Conservation (phyloP, 345 rosid genomes). For the Citrus australasica region DNA sequence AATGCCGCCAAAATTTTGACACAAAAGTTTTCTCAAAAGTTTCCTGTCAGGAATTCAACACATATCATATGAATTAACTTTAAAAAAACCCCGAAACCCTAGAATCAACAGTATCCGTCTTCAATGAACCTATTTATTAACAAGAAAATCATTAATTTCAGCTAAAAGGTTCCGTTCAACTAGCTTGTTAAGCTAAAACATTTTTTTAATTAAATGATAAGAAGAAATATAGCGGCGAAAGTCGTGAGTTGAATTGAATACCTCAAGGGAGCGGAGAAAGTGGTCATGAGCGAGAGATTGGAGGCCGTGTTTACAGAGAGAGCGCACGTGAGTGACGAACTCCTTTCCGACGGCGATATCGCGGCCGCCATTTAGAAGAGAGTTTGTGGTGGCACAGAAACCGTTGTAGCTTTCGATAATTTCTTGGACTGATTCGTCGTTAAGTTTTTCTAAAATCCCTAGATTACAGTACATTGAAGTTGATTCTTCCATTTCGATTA, state of each 20-base stretch:
- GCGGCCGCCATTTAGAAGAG: slow-evolving; percentile 49
- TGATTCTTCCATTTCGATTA: slow-evolving; percentile 39
- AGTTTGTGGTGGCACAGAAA: slow-evolving; percentile 49
- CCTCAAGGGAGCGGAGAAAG: slow-evolving; percentile 72
- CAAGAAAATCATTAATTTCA: background rate
- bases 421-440: slow-evolving; percentile 47
- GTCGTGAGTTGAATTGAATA: slow-evolving; percentile 5
- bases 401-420: slow-evolving; percentile 56
- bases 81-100: background rate
- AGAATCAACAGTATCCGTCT: background rate
- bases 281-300: slow-evolving; percentile 68
- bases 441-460: slow-evolving; percentile 47
- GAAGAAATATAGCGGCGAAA: background rate
- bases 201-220: background rate
- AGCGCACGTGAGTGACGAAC: slow-evolving; percentile 46
- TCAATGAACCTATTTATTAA: background rate
- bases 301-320: slow-evolving; percentile 72
- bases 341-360: slow-evolving; percentile 39
- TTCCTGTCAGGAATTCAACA: slow-evolving; percentile 41
- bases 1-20: slow-evolving; percentile 67
- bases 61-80: background rate
- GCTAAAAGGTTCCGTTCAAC: background rate
- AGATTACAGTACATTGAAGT: slow-evolving; percentile 37
- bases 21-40: slow-evolving; percentile 54
- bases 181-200: background rate